Percentiles rank a stretch among this genome's conserved stretches.
Evolutionary conservation across 1,284 basidiomycete genomes (phyloP).

Genomic region (Tylopilus sp.): DNA sequence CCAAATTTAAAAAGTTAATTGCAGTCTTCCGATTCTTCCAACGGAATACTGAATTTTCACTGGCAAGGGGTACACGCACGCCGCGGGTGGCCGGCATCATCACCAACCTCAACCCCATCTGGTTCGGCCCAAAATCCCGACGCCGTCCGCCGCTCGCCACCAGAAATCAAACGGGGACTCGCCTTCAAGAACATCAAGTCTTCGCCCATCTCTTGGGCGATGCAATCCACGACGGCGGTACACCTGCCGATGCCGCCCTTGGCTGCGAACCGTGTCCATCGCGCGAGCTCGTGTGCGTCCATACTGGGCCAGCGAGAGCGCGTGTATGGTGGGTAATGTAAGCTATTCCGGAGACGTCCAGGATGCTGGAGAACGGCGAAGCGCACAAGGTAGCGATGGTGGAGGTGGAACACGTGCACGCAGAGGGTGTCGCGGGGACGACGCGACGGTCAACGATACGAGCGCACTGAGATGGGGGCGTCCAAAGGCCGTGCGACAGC

Average conservation of each 20-base stretch:
- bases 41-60: background rate
- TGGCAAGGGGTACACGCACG: too few species aligned
- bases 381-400: too few species aligned
- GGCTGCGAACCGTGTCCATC: conserved; percentile 77
- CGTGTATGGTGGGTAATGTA: background rate
- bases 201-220: conserved; percentile 64
- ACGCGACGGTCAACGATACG: too few species aligned
- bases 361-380: background rate
- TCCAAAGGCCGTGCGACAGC: too few species aligned
- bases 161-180: conserved; percentile 12
- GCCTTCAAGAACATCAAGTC: conserved; percentile 89
- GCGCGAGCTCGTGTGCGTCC: conserved; percentile 67
- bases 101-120: background rate
- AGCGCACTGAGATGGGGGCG: too few species aligned
- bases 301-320: conserved; percentile 33
- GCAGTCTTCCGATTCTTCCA: background rate
- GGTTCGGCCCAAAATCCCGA: too few species aligned
- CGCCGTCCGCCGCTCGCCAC: too few species aligned
- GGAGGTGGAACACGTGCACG: too few species aligned
- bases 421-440: too few species aligned
- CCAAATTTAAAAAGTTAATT: background rate
- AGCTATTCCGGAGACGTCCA: background rate
- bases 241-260: conserved; percentile 81
- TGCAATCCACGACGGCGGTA: conserved; percentile 68
- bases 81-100: background rate